phyloP scores from a whole-genome alignment of 2,329 filamentous ascomycete species.

The Aureobasidium sp. region DNA sequence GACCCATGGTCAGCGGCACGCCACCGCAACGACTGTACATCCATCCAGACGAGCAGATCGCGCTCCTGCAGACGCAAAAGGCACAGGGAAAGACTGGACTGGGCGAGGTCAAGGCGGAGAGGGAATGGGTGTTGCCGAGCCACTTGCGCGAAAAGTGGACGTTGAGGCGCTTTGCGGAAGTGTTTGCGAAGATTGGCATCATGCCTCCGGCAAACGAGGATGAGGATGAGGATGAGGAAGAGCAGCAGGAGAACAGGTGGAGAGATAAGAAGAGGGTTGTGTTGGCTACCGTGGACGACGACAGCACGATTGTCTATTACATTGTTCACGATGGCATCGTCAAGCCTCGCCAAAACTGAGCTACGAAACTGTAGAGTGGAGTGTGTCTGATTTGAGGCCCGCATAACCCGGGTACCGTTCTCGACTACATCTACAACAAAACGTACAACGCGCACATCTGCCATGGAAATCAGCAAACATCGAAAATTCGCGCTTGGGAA shows the following conservation, averaged over 20 bases:
- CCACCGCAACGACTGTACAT: slow-evolving; percentile 66
- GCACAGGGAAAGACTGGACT: slow-evolving; percentile 25
- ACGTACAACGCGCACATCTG: slow-evolving; percentile 55
- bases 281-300: slow-evolving; percentile 66
- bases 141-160: slow-evolving; percentile 67
- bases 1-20: slow-evolving; percentile 62
- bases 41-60: slow-evolving; percentile 75
- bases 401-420: not conserved
- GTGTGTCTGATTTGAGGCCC: not conserved
- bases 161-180: slow-evolving; percentile 52
- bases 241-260: slow-evolving; percentile 29
- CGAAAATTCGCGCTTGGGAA: slow-evolving; percentile 14
- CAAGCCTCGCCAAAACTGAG: slow-evolving; percentile 73
- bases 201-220: slow-evolving; percentile 27
- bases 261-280: slow-evolving; percentile 55
- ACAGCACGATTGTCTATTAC: slow-evolving; percentile 79
- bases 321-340: slow-evolving; percentile 79
- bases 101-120: slow-evolving; percentile 33
- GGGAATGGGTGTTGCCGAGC: slow-evolving; percentile 69
- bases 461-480: slow-evolving; percentile 15
- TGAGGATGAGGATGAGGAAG: slow-evolving; percentile 19
- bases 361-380: not conserved
- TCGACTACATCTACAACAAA: slow-evolving; percentile 35
- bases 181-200: slow-evolving; percentile 52
- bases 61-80: slow-evolving; percentile 50